phyloP scores from a whole-genome alignment of 306 rosid genomes.

The Sicyos edulis region DNA sequence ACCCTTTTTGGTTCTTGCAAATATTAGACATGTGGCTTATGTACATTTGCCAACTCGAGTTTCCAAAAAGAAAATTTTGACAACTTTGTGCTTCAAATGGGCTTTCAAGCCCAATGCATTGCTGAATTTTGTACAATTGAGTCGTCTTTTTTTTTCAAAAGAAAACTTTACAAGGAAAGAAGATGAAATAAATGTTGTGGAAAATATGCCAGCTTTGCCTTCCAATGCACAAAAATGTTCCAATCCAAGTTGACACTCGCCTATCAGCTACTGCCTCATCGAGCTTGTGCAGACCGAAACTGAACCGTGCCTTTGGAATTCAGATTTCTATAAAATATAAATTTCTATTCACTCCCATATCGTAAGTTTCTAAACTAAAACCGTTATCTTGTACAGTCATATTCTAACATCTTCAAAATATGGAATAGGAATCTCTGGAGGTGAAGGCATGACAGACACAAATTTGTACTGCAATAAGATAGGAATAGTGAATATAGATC shows the following conservation, averaged over 20 bases:
- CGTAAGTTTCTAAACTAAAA: slow-evolving; percentile 14
- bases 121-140: slow-evolving; percentile 13
- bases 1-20: slow-evolving; percentile 1
- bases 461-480: slow-evolving; percentile 54
- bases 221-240: slow-evolving; percentile 19
- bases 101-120: slow-evolving; percentile 22
- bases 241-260: slow-evolving; percentile 12
- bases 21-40: slow-evolving; percentile 11
- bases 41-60: neutral
- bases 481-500: neutral
- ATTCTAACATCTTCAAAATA: slow-evolving; percentile 42
- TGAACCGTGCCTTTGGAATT: slow-evolving; percentile 16
- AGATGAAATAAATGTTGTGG: neutral
- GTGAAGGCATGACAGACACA: slow-evolving; percentile 56
- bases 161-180: slow-evolving; percentile 15
- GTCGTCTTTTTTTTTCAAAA: slow-evolving; percentile 6
- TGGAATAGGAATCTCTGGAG: slow-evolving; percentile 58
- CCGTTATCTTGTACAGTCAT: slow-evolving; percentile 12
- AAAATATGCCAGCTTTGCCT: slow-evolving; percentile 14
- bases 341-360: slow-evolving; percentile 15
- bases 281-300: slow-evolving; percentile 1
- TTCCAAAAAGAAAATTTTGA: neutral
- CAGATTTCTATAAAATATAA: slow-evolving; percentile 14
- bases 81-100: slow-evolving; percentile 8
- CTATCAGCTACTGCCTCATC: neutral